phyloP scores from a whole-genome alignment of 2,329 filamentous ascomycete species.

The Coniochaeta ligniaria region DNA sequence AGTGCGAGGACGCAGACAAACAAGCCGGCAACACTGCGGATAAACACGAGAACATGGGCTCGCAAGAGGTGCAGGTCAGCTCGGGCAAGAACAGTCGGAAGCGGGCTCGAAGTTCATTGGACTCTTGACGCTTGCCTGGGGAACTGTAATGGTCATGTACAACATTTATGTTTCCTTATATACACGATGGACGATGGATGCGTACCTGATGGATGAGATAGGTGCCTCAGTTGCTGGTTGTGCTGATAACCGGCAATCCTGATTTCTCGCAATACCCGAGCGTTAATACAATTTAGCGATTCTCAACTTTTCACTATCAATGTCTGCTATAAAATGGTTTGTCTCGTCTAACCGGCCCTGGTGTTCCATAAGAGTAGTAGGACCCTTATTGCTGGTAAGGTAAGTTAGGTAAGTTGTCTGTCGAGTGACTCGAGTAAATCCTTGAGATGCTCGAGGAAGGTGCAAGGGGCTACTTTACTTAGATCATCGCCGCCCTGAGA shows the following conservation, averaged over 20 bases:
- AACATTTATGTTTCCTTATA: not conserved
- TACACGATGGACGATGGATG: not conserved
- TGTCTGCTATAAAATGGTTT: not conserved
- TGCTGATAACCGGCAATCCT: not conserved
- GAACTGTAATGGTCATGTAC: not conserved
- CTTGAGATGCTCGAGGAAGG: too few species aligned
- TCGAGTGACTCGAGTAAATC: too few species aligned
- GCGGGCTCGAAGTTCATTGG: conserved; percentile 2
- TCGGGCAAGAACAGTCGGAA: conserved; percentile 3
- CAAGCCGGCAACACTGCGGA: conserved; percentile 10
- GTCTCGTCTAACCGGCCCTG: too few species aligned
- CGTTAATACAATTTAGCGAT: not conserved
- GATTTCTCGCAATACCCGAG: not conserved
- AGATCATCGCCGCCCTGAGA: too few species aligned
- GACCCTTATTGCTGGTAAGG: too few species aligned
- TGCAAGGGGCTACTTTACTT: too few species aligned
- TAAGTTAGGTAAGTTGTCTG: too few species aligned
- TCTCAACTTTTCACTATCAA: not conserved
- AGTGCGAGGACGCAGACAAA: conserved; percentile 17
- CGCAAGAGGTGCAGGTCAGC: conserved; percentile 8
- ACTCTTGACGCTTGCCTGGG: not conserved
- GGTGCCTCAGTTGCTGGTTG: not conserved
- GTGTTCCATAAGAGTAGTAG: too few species aligned
- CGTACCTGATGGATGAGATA: not conserved
- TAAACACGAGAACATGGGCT: conserved; percentile 5